phyloP scores from a whole-genome alignment of 2,329 filamentous ascomycete genomes.

The Talaromyces sp. region DNA sequence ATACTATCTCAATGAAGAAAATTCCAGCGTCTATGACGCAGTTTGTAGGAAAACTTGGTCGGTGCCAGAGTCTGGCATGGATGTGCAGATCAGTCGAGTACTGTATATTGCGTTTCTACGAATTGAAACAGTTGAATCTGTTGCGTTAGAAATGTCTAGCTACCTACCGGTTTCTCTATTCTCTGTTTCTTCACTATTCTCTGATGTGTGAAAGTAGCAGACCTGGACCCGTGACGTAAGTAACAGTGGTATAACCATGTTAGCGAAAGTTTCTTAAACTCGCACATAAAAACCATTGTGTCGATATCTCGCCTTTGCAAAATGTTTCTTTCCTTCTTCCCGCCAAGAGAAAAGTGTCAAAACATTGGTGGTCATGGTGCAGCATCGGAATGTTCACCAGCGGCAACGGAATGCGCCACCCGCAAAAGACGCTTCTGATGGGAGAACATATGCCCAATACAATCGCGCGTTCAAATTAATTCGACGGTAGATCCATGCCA shows the following conservation, averaged over 20 bases:
- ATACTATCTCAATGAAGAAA: not conserved
- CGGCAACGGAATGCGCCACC: not conserved
- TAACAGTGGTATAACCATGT: not conserved
- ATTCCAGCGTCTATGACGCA: not conserved
- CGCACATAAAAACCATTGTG: not conserved
- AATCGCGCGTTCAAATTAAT: not conserved
- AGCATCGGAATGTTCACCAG: not conserved
- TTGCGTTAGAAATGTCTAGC: not conserved
- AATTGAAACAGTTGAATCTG: not conserved
- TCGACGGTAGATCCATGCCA: constrained; percentile 11
- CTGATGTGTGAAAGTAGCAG: not conserved
- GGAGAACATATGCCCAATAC: not conserved
- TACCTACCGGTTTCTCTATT: not conserved
- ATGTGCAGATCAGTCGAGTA: not conserved
- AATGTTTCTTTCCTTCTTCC: not conserved
- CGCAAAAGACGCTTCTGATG: not conserved
- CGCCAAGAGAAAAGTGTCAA: not conserved
- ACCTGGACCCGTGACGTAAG: not conserved
- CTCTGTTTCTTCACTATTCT: not conserved
- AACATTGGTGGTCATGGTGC: not conserved
- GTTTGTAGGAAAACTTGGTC: not conserved
- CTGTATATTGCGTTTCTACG: not conserved
- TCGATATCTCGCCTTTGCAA: not conserved
- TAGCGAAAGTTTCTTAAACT: not conserved
- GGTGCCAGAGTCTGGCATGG: not conserved